A percentile compares a stretch with the other conserved stretches of the same genome.
Evolutionary conservation across 148 eudicot genomes (phyloP).

Genomic region (Camellia granthamiana): DNA sequence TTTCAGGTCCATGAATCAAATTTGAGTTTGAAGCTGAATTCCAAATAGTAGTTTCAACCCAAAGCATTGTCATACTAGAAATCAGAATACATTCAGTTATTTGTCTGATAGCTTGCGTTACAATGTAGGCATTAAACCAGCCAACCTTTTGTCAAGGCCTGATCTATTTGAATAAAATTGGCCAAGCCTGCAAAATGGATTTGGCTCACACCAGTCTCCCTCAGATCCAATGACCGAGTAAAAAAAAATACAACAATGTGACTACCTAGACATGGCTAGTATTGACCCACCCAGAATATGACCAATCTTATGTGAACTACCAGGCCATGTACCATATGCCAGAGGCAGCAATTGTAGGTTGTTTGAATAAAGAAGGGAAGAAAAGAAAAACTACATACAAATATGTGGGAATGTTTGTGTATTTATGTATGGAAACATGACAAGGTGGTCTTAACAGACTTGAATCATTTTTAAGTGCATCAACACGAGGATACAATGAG

Average conservation of each 20-base stretch:
- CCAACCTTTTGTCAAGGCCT: background rate
- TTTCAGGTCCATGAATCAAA: conserved; percentile 7
- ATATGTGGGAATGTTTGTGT: background rate
- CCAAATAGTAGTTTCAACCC: background rate
- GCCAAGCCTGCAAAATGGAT: background rate
- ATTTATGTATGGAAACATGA: background rate
- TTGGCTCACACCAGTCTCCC: background rate
- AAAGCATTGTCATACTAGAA: background rate
- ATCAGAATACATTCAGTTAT: background rate
- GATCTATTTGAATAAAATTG: background rate
- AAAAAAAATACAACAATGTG: background rate
- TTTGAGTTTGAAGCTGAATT: background rate
- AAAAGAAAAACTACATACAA: background rate
- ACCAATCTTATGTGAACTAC: background rate
- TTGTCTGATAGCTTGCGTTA: background rate
- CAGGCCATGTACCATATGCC: too few species aligned
- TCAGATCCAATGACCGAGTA: background rate
- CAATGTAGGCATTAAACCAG: background rate
- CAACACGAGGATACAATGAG: background rate
- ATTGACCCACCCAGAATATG: background rate
- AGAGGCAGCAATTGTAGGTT: too few species aligned
- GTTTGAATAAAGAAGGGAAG: too few species aligned
- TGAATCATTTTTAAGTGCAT: background rate
- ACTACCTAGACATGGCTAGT: too few species aligned
- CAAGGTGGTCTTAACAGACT: background rate